A percentile compares a stretch with the other conserved stretches of the same genome.
Conservation (phyloP, 2,329 filamentous ascomycete species). For the Penicillium sclerotigenum region DNA sequence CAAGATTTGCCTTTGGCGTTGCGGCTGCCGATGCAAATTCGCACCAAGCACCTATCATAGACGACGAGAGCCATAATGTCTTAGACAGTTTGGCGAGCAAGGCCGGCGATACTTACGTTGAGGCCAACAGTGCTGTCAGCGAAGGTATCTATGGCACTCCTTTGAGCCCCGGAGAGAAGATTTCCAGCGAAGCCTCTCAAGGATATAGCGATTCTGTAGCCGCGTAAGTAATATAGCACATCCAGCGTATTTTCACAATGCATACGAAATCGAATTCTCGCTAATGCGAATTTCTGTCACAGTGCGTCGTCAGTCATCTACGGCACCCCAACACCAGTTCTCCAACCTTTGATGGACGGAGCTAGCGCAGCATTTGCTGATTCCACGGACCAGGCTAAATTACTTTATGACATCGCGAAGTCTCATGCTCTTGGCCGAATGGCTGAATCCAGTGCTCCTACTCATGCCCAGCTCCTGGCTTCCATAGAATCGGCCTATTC, state of each 20-base stretch:
- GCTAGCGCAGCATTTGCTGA: constrained; percentile 36
- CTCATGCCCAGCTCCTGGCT: constrained; percentile 38
- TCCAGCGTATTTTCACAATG: background rate
- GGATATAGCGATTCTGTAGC: constrained; percentile 57
- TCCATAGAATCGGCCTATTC: constrained; percentile 26
- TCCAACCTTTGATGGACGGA: background rate
- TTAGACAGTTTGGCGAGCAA: constrained; percentile 52
- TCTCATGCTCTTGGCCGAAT: constrained; percentile 68
- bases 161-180: constrained; percentile 43
- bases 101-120: constrained; percentile 52
- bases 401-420: constrained; percentile 65
- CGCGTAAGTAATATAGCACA: constrained; percentile 45
- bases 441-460: constrained; percentile 58
- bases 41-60: constrained; percentile 36
- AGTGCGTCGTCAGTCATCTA: constrained; percentile 10
- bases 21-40: constrained; percentile 19
- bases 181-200: constrained; percentile 52
- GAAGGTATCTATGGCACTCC: constrained; percentile 56
- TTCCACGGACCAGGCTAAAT: constrained; percentile 63
- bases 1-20: constrained; percentile 17
- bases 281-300: background rate
- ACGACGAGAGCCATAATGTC: constrained; percentile 44
- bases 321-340: constrained; percentile 3
- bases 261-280: background rate
- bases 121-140: constrained; percentile 52